Conservation (phyloP, 78 protist species). For the Dictyostelium brefeldianum region DNA sequence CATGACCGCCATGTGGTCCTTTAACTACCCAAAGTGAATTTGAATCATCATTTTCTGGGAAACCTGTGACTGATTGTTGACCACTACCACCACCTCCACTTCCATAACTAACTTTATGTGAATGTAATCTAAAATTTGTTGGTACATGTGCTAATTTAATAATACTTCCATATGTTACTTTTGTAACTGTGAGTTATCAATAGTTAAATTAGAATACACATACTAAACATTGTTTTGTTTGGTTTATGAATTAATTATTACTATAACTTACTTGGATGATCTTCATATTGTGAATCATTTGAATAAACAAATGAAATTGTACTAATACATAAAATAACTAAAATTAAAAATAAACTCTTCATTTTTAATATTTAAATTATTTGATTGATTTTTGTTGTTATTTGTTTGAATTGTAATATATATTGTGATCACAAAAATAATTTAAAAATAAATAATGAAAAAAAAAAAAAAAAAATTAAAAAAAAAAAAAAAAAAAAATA, state of each 20-base stretch:
- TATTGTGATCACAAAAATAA: too few relatives aligned
- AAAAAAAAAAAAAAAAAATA: too few relatives aligned
- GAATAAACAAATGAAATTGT: neutral
- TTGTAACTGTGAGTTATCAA: conserved; percentile 6
- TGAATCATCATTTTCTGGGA: conserved; percentile 87
- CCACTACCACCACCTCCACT: conserved; percentile 84
- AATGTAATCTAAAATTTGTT: conserved; percentile 77
- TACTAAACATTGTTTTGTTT: too few relatives aligned
- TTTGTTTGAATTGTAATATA: too few relatives aligned
- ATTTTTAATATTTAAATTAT: neutral
- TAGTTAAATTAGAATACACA: too few relatives aligned
- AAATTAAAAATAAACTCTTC: conserved; percentile 11
- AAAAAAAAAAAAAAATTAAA: too few relatives aligned
- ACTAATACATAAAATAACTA: conserved; percentile 1
- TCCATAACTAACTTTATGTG: conserved; percentile 88
- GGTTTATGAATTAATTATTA: too few relatives aligned
- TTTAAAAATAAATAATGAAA: too few relatives aligned
- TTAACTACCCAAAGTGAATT: conserved; percentile 87
- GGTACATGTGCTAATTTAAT: conserved; percentile 79
- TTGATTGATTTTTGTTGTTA: too few relatives aligned
- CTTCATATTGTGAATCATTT: conserved; percentile 10
- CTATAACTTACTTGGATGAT: conserved; percentile 7
- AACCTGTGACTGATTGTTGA: conserved; percentile 92
- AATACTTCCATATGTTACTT: conserved; percentile 90
- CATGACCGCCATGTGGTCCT: conserved; percentile 48